Percentiles rank a stretch among this genome's conserved stretches.
Evolutionary conservation across 2,329 filamentous ascomycete genomes (phyloP).

Genomic region (Emericellopsis cladophorae): DNA sequence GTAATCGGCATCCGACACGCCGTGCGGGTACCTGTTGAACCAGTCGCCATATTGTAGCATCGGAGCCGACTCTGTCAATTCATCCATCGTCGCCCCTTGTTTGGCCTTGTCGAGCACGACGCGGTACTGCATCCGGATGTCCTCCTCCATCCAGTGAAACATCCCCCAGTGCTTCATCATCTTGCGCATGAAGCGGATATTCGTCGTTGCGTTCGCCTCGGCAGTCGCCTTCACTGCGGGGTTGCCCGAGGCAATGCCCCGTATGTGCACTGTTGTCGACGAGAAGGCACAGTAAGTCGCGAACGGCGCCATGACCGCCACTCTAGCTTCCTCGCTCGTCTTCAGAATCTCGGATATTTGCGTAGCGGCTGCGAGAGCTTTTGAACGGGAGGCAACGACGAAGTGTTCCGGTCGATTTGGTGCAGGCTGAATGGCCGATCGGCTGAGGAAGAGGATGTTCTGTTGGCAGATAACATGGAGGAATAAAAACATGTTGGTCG

Average conservation of each 20-base stretch:
- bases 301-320: conserved; percentile 80
- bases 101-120: conserved; percentile 71
- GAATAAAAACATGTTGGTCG: conserved; percentile 86
- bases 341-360: conserved; percentile 75
- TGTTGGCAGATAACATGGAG: conserved; percentile 85
- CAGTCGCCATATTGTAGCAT: conserved; percentile 96
- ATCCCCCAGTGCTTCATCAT: conserved; percentile 99
- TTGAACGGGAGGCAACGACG: conserved; percentile 59
- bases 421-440: conserved; percentile 51
- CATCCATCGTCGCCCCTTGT: conserved; percentile 42
- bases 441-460: conserved; percentile 78
- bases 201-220: conserved; percentile 74
- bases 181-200: conserved; percentile 79
- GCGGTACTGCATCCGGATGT: conserved; percentile 78
- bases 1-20: conserved; percentile 74
- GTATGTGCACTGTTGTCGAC: conserved; percentile 87
- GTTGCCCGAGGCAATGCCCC: conserved; percentile 82
- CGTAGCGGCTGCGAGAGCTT: conserved; percentile 73
- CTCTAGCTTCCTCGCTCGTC: conserved; percentile 54
- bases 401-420: conserved; percentile 39
- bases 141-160: conserved; percentile 94
- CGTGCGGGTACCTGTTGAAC: conserved; percentile 91
- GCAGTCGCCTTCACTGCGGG: conserved; percentile 60
- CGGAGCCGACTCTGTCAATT: conserved; percentile 36
- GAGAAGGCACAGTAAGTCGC: conserved; percentile 91